Percentiles rank a stretch among this genome's conserved stretches.
Evolutionary conservation across 1,284 basidiomycete species (phyloP).

Genomic region (Trametes sp.): DNA sequence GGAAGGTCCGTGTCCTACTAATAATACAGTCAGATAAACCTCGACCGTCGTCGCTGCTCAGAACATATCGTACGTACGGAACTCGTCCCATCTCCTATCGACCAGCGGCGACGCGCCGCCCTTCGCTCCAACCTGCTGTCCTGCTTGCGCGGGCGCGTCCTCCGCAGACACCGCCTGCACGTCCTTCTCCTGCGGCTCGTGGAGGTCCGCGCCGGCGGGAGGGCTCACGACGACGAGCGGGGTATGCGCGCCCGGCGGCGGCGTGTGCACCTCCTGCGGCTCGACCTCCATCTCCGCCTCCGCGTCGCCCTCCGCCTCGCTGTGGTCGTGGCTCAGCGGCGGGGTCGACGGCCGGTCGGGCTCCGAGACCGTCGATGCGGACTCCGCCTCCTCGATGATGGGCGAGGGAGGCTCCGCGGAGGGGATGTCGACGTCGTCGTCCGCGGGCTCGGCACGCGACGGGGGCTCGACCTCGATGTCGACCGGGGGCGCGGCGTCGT

Average conservation of each 20-base stretch:
- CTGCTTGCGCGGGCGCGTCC: neutral
- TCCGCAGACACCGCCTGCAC: neutral
- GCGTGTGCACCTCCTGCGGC: slow-evolving; percentile 25
- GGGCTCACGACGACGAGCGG: slow-evolving; percentile 17
- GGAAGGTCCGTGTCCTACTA: no score
- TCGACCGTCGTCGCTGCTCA: neutral
- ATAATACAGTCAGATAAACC: no score
- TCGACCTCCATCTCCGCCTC: slow-evolving; percentile 33
- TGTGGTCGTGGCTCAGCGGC: slow-evolving; percentile 15
- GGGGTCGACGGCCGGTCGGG: slow-evolving; percentile 22
- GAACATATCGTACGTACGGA: slow-evolving; percentile 17
- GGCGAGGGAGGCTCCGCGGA: neutral
- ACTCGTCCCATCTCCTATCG: slow-evolving; percentile 16
- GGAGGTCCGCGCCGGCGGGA: neutral
- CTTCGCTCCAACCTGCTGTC: neutral
- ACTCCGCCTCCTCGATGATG: neutral
- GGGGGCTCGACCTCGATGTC: slow-evolving; percentile 27
- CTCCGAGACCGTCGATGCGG: neutral
- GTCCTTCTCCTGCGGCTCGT: neutral
- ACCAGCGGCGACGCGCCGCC: slow-evolving; percentile 6
- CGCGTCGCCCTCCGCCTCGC: slow-evolving; percentile 15
- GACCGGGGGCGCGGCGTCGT: slow-evolving; percentile 12
- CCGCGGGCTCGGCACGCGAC: slow-evolving; percentile 8
- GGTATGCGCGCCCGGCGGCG: slow-evolving; percentile 14
- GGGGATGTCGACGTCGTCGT: neutral